phyloP scores from a whole-genome alignment of 495 filamentous ascomycete species.

The Cercophora sp. region DNA sequence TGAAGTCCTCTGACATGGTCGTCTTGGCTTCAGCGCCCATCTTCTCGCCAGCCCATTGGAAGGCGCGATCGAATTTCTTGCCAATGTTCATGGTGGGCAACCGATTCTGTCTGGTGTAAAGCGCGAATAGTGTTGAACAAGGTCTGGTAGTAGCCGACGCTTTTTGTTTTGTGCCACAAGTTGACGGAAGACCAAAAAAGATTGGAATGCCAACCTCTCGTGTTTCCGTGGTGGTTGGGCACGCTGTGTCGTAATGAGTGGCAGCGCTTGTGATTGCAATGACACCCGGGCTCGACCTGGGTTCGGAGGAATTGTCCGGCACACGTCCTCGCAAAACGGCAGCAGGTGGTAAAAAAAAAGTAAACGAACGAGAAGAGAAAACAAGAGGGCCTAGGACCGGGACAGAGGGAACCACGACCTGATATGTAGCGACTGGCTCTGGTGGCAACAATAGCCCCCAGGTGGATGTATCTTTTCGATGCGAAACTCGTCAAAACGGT shows the following conservation, averaged over 20 bases:
- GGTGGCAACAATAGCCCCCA: constrained; percentile 20
- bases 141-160: no score
- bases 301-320: constrained; percentile 3
- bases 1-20: constrained; percentile 87
- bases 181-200: no score
- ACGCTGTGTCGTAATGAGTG: constrained; percentile 8
- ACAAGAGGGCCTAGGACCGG: constrained; percentile 4
- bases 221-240: not conserved
- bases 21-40: constrained; percentile 95
- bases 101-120: not conserved
- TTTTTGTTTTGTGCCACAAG: no score
- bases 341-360: not conserved
- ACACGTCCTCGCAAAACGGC: not conserved
- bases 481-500: constrained; percentile 31
- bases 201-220: not conserved
- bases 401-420: not conserved
- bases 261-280: not conserved
- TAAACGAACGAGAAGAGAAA: not conserved
- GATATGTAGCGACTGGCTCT: constrained; percentile 19
- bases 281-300: not conserved
- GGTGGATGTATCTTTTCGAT: constrained; percentile 16
- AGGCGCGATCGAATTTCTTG: constrained; percentile 93
- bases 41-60: constrained; percentile 97
- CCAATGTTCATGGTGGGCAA: constrained; percentile 74
- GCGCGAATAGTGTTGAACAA: not conserved